phyloP scores from a whole-genome alignment of 495 filamentous ascomycete species.

The Neurospora tetrasperma region DNA sequence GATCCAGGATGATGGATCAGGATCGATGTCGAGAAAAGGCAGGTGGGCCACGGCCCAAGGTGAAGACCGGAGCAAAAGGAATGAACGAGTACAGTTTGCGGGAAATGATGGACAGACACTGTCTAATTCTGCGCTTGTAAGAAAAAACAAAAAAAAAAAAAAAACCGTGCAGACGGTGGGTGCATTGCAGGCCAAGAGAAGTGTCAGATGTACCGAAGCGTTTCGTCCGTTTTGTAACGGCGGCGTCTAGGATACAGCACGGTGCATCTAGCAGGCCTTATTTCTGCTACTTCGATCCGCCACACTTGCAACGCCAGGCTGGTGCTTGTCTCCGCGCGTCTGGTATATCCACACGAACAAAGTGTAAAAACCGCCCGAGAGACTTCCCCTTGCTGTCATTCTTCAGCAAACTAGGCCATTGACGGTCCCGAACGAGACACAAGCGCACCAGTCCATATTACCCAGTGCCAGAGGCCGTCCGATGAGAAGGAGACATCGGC shows the following conservation, averaged over 20 bases:
- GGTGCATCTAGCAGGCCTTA: neutral
- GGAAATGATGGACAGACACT: neutral
- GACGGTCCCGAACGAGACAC: neutral
- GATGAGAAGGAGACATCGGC: slow-evolving; percentile 22
- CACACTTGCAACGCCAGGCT: neutral
- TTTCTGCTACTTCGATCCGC: neutral
- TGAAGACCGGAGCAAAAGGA: neutral
- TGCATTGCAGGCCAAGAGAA: neutral
- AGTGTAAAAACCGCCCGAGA: neutral
- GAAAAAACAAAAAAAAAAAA: neutral
- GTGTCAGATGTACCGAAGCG: neutral
- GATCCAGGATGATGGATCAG: neutral
- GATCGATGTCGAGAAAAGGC: neutral
- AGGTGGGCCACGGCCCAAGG: neutral
- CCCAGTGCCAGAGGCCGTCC: neutral
- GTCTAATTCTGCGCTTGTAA: neutral
- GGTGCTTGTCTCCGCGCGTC: neutral
- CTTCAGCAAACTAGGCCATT: neutral
- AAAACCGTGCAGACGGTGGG: neutral
- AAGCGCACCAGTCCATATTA: neutral
- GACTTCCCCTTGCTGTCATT: neutral
- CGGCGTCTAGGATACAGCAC: neutral
- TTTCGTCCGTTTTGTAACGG: neutral
- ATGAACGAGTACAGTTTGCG: neutral
- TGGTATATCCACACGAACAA: neutral